Conservation (phyloP, 768 basidiomycete species). For the Dacryopinax spathularia region DNA sequence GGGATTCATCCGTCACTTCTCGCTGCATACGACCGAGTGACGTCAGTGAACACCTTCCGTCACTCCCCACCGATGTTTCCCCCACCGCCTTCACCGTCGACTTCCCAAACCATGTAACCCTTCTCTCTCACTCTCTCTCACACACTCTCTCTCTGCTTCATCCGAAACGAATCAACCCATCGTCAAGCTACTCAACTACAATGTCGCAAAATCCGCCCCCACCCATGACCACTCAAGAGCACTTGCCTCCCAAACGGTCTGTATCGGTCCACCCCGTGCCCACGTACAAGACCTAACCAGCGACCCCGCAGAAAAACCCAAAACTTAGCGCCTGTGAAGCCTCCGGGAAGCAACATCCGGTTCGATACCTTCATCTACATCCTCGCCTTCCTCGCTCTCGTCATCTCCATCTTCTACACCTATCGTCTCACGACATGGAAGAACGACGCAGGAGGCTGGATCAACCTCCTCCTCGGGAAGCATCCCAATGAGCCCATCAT, state of each 20-base stretch:
- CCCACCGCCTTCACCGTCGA: not conserved
- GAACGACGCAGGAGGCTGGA: slow-evolving; percentile 9
- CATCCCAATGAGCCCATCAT: slow-evolving; percentile 8
- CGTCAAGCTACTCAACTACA: not conserved
- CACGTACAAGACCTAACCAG: slow-evolving; percentile 2
- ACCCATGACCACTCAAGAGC: not conserved
- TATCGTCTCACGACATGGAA: slow-evolving; percentile 12
- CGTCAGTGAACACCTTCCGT: not conserved
- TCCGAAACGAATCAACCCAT: too few species aligned
- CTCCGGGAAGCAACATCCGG: not conserved
- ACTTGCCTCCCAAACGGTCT: slow-evolving; percentile 7
- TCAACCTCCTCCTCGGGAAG: slow-evolving; percentile 9
- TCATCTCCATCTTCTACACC: slow-evolving; percentile 9
- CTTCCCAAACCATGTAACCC: not conserved
- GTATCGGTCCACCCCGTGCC: not conserved
- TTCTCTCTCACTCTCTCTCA: not conserved
- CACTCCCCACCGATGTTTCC: not conserved
- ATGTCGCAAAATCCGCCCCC: not conserved
- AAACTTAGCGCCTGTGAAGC: not conserved
- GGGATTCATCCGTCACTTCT: too few species aligned
- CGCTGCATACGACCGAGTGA: not conserved
- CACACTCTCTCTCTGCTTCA: too few species aligned
- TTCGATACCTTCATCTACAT: slow-evolving; percentile 8
- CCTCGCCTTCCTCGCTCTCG: slow-evolving; percentile 4
- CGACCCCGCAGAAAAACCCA: not conserved